phyloP scores from a whole-genome alignment of 225 moss, liverwort and hornwort species.

The Thuidium tamariscinum region DNA sequence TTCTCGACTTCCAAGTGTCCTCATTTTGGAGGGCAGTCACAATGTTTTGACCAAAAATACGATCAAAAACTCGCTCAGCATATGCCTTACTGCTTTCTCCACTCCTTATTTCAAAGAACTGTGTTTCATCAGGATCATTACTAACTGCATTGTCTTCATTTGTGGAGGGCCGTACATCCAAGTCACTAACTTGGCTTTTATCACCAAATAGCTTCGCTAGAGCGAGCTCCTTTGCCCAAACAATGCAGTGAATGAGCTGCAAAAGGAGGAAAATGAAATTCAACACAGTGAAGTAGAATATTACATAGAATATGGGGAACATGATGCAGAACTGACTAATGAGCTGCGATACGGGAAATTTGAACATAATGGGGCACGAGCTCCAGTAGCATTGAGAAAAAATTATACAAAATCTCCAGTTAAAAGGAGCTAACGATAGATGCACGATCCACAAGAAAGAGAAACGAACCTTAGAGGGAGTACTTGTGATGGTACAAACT shows the following conservation, averaged over 20 bases:
- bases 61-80: constrained; percentile 76
- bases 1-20: constrained; percentile 94
- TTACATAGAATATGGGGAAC: background rate
- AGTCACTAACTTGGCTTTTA: constrained; percentile 72
- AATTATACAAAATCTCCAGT: background rate
- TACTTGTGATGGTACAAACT: constrained; percentile 98
- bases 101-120: constrained; percentile 60
- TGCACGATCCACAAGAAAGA: background rate
- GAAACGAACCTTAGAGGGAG: constrained; percentile 76
- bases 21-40: constrained; percentile 79
- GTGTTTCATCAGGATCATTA: constrained; percentile 55
- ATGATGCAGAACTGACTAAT: background rate
- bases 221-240: constrained; percentile 96
- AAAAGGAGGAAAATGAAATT: background rate
- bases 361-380: background rate
- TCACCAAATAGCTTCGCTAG: constrained; percentile 92
- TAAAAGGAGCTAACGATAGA: background rate
- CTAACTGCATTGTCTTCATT: constrained; percentile 43
- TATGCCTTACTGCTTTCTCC: constrained; percentile 62
- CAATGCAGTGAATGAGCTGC: constrained; percentile 98
- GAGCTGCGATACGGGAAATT: background rate
- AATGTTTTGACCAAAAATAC: constrained; percentile 92
- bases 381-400: background rate
- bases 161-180: constrained; percentile 55
- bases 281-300: background rate